These are phyloP conservation scores for Penicillium goetzii DNA, from an alignment of 495 filamentous ascomycete genomes.

Conservation along the genomic window DNA sequence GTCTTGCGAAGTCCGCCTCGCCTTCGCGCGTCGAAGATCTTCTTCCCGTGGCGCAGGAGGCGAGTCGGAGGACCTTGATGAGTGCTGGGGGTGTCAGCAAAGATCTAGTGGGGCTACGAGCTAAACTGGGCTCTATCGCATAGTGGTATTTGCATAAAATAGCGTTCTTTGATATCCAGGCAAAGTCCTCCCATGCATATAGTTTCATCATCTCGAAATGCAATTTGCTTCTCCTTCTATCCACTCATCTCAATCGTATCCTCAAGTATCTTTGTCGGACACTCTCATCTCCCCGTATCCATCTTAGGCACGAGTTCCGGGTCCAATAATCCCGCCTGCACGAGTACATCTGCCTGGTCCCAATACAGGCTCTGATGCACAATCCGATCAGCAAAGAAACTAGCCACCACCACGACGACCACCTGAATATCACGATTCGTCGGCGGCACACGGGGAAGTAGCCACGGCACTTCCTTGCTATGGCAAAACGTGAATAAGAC, in stretches of 20 bases:
- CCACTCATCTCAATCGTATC: background rate
- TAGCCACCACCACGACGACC: conserved; percentile 70
- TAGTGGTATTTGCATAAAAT: background rate
- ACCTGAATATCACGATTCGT: conserved; percentile 68
- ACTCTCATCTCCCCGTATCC: background rate
- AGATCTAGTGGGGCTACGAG: conserved; percentile 28
- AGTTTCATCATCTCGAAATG: background rate
- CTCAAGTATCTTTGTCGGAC: background rate
- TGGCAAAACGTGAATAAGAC: conserved; percentile 66
- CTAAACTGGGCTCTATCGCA: conserved; percentile 14
- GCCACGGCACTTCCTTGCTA: conserved; percentile 72
- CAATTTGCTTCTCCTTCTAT: background rate
- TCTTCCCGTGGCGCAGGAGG: conserved; percentile 64
- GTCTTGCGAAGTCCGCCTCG: conserved; percentile 48
- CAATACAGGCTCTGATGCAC: conserved; percentile 80
- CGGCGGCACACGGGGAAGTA: conserved; percentile 72
- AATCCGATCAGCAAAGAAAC: conserved; percentile 71
- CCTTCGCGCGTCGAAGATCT: conserved; percentile 42
- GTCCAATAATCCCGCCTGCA: conserved; percentile 76
- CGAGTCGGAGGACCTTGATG: conserved; percentile 73
- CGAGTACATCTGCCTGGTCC: conserved; percentile 81
- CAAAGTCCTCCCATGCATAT: background rate
- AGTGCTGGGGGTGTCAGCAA: conserved; percentile 71
- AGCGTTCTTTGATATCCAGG: background rate
- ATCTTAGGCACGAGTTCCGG: conserved; percentile 49